Evolutionary conservation across 768 basidiomycete genomes (phyloP), one percentile per base, ranked within the genome.

Genomic region (Boletus rubropictus): DNA sequence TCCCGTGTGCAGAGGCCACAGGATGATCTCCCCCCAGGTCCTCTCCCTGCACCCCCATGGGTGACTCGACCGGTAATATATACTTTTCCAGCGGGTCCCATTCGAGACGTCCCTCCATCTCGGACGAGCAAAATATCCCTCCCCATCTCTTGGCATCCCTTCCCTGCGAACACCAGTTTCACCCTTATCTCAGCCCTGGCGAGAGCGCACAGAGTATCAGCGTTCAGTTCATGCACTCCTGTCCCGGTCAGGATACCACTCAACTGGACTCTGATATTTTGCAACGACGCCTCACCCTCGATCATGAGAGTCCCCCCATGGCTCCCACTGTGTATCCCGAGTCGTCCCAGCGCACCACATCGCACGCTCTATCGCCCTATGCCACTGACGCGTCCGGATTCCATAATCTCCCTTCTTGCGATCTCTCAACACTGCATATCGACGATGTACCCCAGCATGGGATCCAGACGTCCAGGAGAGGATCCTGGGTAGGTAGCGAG

Each of bases 261-360:
- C 62, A 54, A 59, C 56, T 53, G 56, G 55, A 62, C 54, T 41
- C 54, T 51, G 57, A 57, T 55, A 63, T 56, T 51, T 51, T 64
- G 50, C 57, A 42, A 36, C 53, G 46, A 22, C 54, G 44, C 18
- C 41, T 37, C 46, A 31, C 42, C 8, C 40, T 51, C 20, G 54
- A 53, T 40, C 43, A 52, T 21, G 51, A 28, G 2, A 24, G 22
- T 14, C 28, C 44, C 10, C 7, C 41, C 33, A 44, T 46, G 24
- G 4, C 36, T n/a, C 37, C 44, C 28, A 46, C 56, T 1, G 48
- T 27, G 0, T 67, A 64, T 39, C 65, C 65, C 2, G 63, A 61
- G 36, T 66, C 65, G 0, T 63, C 65, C 3, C 65, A 68, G 25
- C 59, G 65, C 22, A 57, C 67, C 24, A 60, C 62, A 2, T 60